Conservation (phyloP, 768 basidiomycete genomes). For the Porpolomopsis calyptriformis region DNA sequence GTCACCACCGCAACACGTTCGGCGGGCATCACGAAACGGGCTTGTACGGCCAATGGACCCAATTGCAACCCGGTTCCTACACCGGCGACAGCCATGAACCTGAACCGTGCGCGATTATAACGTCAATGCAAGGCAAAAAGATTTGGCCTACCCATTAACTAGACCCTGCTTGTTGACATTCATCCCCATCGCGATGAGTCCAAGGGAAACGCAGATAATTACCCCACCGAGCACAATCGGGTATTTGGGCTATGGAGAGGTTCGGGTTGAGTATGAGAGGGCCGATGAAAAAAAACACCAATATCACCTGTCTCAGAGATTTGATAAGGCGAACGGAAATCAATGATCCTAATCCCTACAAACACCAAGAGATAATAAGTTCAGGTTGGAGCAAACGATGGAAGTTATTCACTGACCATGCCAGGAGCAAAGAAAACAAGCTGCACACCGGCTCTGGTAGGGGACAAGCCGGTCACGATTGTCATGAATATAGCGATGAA, state of each 20-base stretch:
- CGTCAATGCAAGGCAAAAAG: neutral
- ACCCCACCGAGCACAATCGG: constrained; percentile 30
- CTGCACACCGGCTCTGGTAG: constrained; percentile 34
- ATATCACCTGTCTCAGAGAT: constrained; percentile 23
- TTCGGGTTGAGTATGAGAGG: neutral
- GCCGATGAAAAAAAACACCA: too few relatives aligned
- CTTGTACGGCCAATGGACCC: constrained; percentile 32
- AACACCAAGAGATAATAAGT: neutral
- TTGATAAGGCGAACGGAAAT: constrained; percentile 26
- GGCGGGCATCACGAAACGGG: constrained; percentile 32
- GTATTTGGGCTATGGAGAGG: constrained; percentile 21
- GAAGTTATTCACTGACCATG: constrained; percentile 25
- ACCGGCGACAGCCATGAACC: constrained; percentile 37
- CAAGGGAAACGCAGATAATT: constrained; percentile 30
- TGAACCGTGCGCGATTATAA: too few relatives aligned
- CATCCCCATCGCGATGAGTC: constrained; percentile 34
- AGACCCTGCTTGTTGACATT: constrained; percentile 23
- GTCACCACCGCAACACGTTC: constrained; percentile 33
- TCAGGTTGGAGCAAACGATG: too few relatives aligned
- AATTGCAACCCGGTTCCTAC: constrained; percentile 32
- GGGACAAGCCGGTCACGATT: constrained; percentile 30
- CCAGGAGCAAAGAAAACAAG: constrained; percentile 45
- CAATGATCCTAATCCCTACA: constrained; percentile 29
- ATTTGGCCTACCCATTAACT: constrained; percentile 25
- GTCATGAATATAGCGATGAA: constrained; percentile 44